Evolutionary conservation across 1,284 basidiomycete species (phyloP).

Genomic region (Cystobasidium slooffiae): DNA sequence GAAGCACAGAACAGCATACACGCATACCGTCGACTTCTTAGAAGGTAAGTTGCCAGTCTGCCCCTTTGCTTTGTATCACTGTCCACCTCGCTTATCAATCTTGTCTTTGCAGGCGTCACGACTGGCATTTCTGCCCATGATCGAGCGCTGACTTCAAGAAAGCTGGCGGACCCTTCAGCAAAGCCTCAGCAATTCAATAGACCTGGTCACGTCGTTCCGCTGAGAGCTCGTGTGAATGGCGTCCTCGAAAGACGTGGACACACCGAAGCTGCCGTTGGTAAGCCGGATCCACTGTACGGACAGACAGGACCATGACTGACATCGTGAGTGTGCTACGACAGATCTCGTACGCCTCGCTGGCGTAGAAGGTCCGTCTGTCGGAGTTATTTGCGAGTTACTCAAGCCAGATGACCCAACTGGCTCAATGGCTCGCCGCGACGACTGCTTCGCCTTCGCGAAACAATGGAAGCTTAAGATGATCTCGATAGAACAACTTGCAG

Average conservation of each 20-base stretch:
- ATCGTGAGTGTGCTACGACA: slow-evolving; percentile 48
- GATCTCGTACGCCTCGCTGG: slow-evolving; percentile 83
- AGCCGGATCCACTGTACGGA: slow-evolving; percentile 51
- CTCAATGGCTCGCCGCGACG: slow-evolving; percentile 93
- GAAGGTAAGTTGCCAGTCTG: slow-evolving; percentile 63
- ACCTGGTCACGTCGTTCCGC: slow-evolving; percentile 93
- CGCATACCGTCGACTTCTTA: slow-evolving; percentile 92
- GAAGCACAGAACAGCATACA: slow-evolving; percentile 90
- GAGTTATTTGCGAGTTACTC: slow-evolving; percentile 91
- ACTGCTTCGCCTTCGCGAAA: slow-evolving; percentile 90
- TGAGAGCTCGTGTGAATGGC: slow-evolving; percentile 84
- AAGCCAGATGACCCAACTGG: slow-evolving; percentile 84
- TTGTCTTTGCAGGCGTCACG: slow-evolving; percentile 68
- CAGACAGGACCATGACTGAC: background rate
- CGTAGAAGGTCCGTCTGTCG: slow-evolving; percentile 68
- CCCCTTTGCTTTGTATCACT: background rate
- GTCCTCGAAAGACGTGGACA: slow-evolving; percentile 85
- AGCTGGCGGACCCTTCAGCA: slow-evolving; percentile 68
- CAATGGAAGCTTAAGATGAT: slow-evolving; percentile 90
- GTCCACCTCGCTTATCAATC: background rate
- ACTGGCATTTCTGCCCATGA: slow-evolving; percentile 98
- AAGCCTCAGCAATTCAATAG: slow-evolving; percentile 78
- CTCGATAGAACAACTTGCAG: slow-evolving; percentile 73
- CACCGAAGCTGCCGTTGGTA: slow-evolving; percentile 82
- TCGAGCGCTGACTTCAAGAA: slow-evolving; percentile 81